phyloP scores from a whole-genome alignment of 305 asterid genomes.

The Solanum hybrid region DNA sequence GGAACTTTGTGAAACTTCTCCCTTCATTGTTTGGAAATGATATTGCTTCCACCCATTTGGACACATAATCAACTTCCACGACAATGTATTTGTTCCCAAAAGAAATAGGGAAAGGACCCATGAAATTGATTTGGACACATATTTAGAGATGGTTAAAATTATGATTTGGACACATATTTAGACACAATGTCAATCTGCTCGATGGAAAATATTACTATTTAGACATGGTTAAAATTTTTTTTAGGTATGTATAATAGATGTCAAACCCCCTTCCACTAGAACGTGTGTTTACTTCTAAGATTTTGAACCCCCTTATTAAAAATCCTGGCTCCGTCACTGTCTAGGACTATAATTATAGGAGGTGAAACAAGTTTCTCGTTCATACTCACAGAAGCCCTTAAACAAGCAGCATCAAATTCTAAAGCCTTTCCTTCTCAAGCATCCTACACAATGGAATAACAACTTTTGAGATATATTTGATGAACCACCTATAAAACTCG shows the following conservation, averaged over 20 bases:
- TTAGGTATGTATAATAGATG: neutral
- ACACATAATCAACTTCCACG: neutral
- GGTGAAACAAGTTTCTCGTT: neutral
- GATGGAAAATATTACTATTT: neutral
- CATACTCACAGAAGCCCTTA: neutral
- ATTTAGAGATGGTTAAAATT: too few relatives aligned
- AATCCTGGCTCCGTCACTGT: neutral
- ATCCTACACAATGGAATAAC: neutral
- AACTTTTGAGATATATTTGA: neutral
- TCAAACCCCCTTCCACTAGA: neutral
- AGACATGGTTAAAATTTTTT: too few relatives aligned
- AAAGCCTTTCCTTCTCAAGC: neutral
- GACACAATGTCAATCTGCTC: neutral
- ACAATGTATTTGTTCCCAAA: neutral
- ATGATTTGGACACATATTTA: too few relatives aligned
- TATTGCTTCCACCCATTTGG: neutral
- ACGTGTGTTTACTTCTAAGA: neutral
- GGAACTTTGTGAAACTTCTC: neutral
- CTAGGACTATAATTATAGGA: neutral
- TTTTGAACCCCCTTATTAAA: neutral
- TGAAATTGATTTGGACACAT: too few relatives aligned
- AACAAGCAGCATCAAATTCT: neutral
- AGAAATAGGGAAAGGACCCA: neutral
- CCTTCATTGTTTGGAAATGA: neutral
- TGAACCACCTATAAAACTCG: neutral